Base-by-base conservation (phyloP, 495 filamentous ascomycete genomes). In the Aspergillus kassunensis region DNA sequence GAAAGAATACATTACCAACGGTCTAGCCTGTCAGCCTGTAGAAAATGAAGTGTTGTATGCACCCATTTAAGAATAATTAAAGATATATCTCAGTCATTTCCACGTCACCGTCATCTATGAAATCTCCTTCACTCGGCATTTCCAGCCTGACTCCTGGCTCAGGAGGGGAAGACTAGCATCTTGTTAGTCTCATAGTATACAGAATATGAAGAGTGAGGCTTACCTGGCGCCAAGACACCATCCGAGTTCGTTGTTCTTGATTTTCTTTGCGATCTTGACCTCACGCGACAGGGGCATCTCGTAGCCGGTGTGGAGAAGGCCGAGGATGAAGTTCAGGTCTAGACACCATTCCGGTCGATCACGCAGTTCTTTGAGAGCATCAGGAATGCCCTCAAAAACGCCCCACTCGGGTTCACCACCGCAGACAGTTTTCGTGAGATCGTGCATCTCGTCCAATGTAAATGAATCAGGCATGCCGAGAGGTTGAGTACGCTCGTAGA, bases 171-270 rank as follows among this genome's bases (percentile, higher is more conserved):
- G 73, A 75, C 85, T 90, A 63, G 21, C 27, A 64, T 51, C n/a
- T 51, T 34, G 50, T 77, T 53, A 76, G 73, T 51, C 63, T 52
- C 16, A 20, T 12, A 60, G 23, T 18, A 40, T 15, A 51, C n/a
- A 30, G 44, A 43, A 25, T 8, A 39, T 11, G 10, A 9, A 33
- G 20, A 49, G 40, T 18, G 27, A 21, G 13, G 11, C 82, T 72
- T 79, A 91, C 89, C 90, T 97, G 53, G 93, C 93, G 60, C 93
- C 93, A 67, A 98, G 75, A 73, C 91, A 97, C 93, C 93, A 98
- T 42, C 93, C 93, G 51, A 98, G 72, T 77, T 98, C 95, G 68
- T 96, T 96, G 29, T 84, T 84, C 77, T 92, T 92, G 59, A 97
- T 93, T 80, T 96, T 92, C 87, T 98, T 97, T 24, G 93, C 93